Evolutionary conservation across 2,329 filamentous ascomycete species (phyloP), one percentile per base, ranked within the genome.

Genomic region (Ophiobolus disseminans): DNA sequence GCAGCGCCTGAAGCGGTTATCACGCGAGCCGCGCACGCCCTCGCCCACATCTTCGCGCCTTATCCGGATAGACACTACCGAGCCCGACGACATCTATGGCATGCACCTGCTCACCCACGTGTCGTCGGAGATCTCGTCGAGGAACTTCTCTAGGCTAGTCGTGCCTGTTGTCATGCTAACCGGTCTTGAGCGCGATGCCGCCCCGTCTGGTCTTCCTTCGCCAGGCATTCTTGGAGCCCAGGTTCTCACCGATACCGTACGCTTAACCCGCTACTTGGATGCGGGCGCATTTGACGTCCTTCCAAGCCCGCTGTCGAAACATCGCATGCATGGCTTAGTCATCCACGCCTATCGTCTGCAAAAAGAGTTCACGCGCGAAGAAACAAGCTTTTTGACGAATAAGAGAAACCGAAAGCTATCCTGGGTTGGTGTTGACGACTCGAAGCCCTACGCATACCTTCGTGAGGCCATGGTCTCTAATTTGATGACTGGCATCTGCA

Each of bases 381-480:
- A 91, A 66, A 82, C 87, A 50, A 84, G 86, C 14, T 82, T 91
- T 53, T 69, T 91, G 47, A 87, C 89, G 50, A 79, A 88, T 50
- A 88, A 87, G 65, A 86, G 87, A 59, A 86, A 87, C 35, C 83
- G 91, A 45, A 95, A 95, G 73, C 84, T 91, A 43, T 96, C 92
- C 0, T 96, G 92, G 92, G 91, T 96, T 32, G 91, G 92, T 20
- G 82, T 95, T 9, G 85, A 90, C 65, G 89, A 93, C 59, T 84
- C 90, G 61, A 88, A 92, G 69, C 91, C 91, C 1, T 96, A 91
- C 75, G 87, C 90, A 13, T 96, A 96, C 74, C 76, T 97, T 45
- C 83, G 92, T 51, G 92, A 97, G 75, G 90, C 89, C 40, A 96
- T 97, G 91, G 92, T 97, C 4, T 94, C 91, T 1, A 87, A 87